Evolutionary conservation across 495 filamentous ascomycete species (phyloP).

Genomic region (Monascus purpureus): DNA sequence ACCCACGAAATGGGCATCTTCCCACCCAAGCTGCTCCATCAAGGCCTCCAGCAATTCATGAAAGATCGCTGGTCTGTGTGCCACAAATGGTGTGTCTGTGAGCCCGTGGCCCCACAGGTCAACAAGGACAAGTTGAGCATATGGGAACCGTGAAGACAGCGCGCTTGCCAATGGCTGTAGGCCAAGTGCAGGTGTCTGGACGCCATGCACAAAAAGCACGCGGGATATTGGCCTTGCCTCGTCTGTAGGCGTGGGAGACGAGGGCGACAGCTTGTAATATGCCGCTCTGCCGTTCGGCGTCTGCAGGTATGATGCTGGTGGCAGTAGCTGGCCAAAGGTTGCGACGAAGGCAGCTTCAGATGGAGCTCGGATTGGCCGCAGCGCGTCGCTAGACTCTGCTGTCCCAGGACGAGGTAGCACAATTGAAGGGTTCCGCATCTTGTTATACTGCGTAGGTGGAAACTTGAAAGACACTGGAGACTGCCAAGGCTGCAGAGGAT

Average conservation of each 20-base stretch:
- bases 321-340: slow-evolving; percentile 22
- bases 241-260: slow-evolving; percentile 1
- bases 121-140: slow-evolving; percentile 18
- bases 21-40: slow-evolving; percentile 13
- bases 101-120: slow-evolving; percentile 28
- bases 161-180: slow-evolving; percentile 17
- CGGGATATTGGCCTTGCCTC: slow-evolving; percentile 4
- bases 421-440: no score
- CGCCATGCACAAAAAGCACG: slow-evolving; percentile 20
- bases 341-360: slow-evolving; percentile 18
- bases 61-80: slow-evolving; percentile 16
- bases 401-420: slow-evolving; percentile 21
- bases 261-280: slow-evolving; percentile 19
- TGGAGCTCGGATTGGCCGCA: slow-evolving; percentile 17
- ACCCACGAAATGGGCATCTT: slow-evolving; percentile 19
- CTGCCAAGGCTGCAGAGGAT: no score
- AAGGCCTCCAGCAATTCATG: slow-evolving; percentile 12
- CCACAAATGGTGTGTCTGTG: slow-evolving; percentile 15
- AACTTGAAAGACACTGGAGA: no score
- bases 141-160: slow-evolving; percentile 15
- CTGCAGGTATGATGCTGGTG: slow-evolving; percentile 18
- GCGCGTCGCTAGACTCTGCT: slow-evolving; percentile 1
- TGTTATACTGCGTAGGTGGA: no score
- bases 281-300: slow-evolving; percentile 17
- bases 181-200: slow-evolving; percentile 24